A percentile compares a stretch with the other conserved stretches of the same genome.
Evolutionary conservation across 768 basidiomycete genomes (phyloP).

Genomic region (Lactarius vividus): DNA sequence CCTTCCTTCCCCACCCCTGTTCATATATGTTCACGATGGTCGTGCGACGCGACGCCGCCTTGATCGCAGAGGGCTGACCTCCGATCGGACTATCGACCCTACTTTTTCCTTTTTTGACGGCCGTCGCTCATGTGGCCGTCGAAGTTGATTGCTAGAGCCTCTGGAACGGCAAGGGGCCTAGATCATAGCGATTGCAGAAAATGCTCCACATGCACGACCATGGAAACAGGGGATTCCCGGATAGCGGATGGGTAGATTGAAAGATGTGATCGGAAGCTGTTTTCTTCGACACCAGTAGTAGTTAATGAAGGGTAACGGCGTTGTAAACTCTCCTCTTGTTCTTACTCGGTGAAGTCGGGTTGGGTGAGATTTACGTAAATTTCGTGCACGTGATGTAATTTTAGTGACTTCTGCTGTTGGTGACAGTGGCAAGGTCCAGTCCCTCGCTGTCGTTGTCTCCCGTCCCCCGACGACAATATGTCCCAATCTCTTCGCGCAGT

Average conservation of each 20-base stretch:
- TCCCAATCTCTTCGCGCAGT: slow-evolving; percentile 36
- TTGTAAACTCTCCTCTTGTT: background rate
- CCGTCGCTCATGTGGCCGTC: slow-evolving; percentile 75
- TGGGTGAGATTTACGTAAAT: slow-evolving; percentile 3
- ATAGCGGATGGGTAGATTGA: slow-evolving; percentile 77
- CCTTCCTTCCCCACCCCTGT: slow-evolving; percentile 60
- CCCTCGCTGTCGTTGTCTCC: background rate
- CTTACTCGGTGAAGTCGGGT: background rate
- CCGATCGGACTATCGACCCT: slow-evolving; percentile 85
- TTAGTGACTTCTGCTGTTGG: background rate
- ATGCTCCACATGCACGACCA: slow-evolving; percentile 95
- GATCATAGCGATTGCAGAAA: slow-evolving; percentile 55
- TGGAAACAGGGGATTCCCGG: slow-evolving; percentile 85
- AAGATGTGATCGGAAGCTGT: slow-evolving; percentile 48
- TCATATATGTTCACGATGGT: slow-evolving; percentile 78
- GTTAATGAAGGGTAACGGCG: background rate
- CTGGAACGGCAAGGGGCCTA: slow-evolving; percentile 61
- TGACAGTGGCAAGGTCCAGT: background rate
- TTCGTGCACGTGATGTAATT: slow-evolving; percentile 8
- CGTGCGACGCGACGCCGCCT: slow-evolving; percentile 85
- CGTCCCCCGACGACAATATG: slow-evolving; percentile 3
- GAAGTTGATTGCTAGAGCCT: slow-evolving; percentile 89
- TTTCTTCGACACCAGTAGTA: background rate
- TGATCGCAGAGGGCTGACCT: slow-evolving; percentile 63
- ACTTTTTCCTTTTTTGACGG: slow-evolving; percentile 89